phyloP scores from a whole-genome alignment of 768 basidiomycete genomes.

The Udeniomyces megalosporus region DNA sequence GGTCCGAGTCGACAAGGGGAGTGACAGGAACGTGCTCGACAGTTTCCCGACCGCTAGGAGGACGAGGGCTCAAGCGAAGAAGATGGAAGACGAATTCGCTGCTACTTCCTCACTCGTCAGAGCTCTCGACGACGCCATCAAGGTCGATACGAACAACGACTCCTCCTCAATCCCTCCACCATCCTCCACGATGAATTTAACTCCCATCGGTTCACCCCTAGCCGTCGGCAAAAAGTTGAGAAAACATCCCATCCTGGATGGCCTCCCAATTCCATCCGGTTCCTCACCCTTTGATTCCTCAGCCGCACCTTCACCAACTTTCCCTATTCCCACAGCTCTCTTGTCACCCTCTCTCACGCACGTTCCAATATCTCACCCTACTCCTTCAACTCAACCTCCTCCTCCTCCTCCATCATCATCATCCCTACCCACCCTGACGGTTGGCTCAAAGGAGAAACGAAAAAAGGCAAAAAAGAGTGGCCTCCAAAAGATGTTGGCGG shows the following conservation, averaged over 20 bases:
- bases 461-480: slow-evolving; percentile 6
- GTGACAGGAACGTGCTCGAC: neutral
- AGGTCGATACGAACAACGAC: too few species aligned
- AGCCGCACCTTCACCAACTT: too few species aligned
- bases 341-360: neutral
- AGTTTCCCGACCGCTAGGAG: slow-evolving; percentile 1
- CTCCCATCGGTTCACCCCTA: neutral
- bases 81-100: neutral
- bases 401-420: neutral
- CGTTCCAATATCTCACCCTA: neutral
- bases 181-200: neutral
- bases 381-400: neutral
- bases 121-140: neutral
- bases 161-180: neutral
- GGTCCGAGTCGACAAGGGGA: neutral
- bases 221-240: neutral
- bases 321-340: neutral
- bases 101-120: neutral
- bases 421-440: neutral
- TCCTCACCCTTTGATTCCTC: neutral
- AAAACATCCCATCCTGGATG: too few species aligned
- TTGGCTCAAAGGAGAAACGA: neutral
- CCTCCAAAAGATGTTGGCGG: slow-evolving; percentile 12
- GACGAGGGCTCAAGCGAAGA: neutral
- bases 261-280: neutral